Base-by-base conservation (phyloP, 768 basidiomycete genomes). In the Lactarius vividus region DNA sequence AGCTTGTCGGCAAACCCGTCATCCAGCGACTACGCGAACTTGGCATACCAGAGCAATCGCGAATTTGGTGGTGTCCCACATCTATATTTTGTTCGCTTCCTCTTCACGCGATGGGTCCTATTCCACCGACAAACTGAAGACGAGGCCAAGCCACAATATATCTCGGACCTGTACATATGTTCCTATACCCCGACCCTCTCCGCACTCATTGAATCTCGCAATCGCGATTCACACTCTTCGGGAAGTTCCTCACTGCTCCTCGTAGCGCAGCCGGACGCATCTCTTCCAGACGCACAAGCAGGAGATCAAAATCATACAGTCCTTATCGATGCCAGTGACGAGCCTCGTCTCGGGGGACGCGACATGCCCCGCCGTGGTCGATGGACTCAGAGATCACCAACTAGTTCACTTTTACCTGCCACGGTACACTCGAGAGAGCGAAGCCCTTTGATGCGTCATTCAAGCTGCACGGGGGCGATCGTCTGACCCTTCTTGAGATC, bases 51-150 rank as follows among this genome's bases (percentile, higher is more conserved):
- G 52, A 53, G 52, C 35, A 35, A 35, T 35, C 35, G 35, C 35
- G 35, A 35, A 35, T 35, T 35, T 35, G 35, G 35, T 35, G 40
- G 40, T 42, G 40, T 42, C 16, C 40, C 52, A 13, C 40, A 42
- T 42, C 40, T 5, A 18, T 15, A 16, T 53, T 16, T 13, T 53
- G 52, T 16, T 63, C 52, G 15, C 61, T 66, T 39, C 65, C 65
- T 15, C 23, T 66, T 3, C 65, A 66, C 23, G 65, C 61, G 35
- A 61, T 61, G 7, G 61, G 59, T 8, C n/a, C 57, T 18, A 63
- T 61, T 35, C 26, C 28, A 26, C 18, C 4, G 31, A 35, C 35
- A 23, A 52, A 26, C n/a, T 10, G 18, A 42, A 42, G 40, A 2
- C 18, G 3, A 16, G 35, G 5, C 40, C 8, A 33, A 46, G n/a